Evolutionary conservation across 495 filamentous ascomycete species (phyloP), one percentile per base, ranked within the genome.

Genomic region (Aspergillus cristatus): DNA sequence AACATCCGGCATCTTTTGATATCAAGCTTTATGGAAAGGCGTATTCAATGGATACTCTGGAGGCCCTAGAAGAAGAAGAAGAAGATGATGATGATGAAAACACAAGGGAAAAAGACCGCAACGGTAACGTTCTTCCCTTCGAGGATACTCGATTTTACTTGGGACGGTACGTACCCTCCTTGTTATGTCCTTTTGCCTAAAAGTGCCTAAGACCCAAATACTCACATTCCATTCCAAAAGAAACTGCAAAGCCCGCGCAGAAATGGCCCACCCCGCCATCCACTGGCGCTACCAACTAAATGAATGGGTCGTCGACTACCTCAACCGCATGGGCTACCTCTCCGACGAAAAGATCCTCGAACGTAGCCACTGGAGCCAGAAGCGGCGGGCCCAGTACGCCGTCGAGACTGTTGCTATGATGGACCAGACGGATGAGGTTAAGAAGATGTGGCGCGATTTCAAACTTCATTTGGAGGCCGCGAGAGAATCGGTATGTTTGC

Each of bases 261-360:
- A 70, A 38, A 76, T 76, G 12, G 81, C 81, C 0, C 85, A 90
- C 47, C 70, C 66, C 0, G 65, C 90, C 2, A 67, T 70, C 1
- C 85, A 91, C 56, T 91, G 85, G 85, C 79, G 81, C 29, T 73
- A 72, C 47, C 73, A 76, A 20, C 75, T 90, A 29, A 81, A 84
- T 42, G 67, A 82, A 42, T 81, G 68, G 70, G 79, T 87, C 3
- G 64, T 81, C 11, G 64, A 75, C 12, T 74, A 73, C 36, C 71
- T 91, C 3, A 50, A 60, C 4, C 47, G 48, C 10, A 60, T 73
- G 34, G 80, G 81, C 8, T 68, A 77, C 40, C 54, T 72, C 22
- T 53, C 55, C 0, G 57, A 72, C 6, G 53, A 70, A 2, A 68
- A 75, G 35, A 61, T 84, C 15, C 51, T 80, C 3, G 55, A 72